Evolutionary conservation across 2,329 filamentous ascomycete species (phyloP), one percentile per base, ranked within the genome.

Genomic region (Ophiostoma ulmi): DNA sequence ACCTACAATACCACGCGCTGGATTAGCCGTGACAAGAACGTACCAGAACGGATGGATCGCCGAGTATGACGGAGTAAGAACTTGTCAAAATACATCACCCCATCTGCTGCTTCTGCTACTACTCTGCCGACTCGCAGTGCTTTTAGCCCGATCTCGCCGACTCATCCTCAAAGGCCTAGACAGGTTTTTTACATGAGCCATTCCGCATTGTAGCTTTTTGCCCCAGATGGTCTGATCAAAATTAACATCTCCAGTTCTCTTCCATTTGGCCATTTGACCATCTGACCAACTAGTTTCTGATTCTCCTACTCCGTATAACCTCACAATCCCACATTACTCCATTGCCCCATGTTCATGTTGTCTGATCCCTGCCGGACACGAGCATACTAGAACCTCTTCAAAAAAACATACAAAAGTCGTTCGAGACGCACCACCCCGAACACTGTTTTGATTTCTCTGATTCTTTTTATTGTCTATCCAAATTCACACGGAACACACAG

Each of bases 191-290:
- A 14, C 26, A 35, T 63, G 58, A 35, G 58, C 58, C 22, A 63
- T 58, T 58, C n/a, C 52, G n/a, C 52, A 22, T 22, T 58, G 22
- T 26, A 26, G 22, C 52, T 13, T 31, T 58, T 58, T 26, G 52
- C 52, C 52, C 52, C 52, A 58, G 52, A 35, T 63, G 58, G 58
- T 20, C 58, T 63, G 58, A 63, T 63, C 26, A 63, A 58, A 63
- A 35, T 35, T 63, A 26, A 6, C 26, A 14, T 20, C 26, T 35
- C 26, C 58, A 61, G 58, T 63, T 63, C 26, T 8, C 26, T 13
- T 63, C 13, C 58, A 31, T 26, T 63, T 35, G 44, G 17, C 44
- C 44, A 48, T 48, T 48, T 44, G 41, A 14, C 41, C 13, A 44
- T 5, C 20, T 44, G 41, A n/a, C 44, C 44, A 48, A n/a, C 44